A percentile compares a stretch with the other conserved stretches of the same genome.
Conservation (phyloP, 129 eudicot genomes). For the Flaveria sonorensis region DNA sequence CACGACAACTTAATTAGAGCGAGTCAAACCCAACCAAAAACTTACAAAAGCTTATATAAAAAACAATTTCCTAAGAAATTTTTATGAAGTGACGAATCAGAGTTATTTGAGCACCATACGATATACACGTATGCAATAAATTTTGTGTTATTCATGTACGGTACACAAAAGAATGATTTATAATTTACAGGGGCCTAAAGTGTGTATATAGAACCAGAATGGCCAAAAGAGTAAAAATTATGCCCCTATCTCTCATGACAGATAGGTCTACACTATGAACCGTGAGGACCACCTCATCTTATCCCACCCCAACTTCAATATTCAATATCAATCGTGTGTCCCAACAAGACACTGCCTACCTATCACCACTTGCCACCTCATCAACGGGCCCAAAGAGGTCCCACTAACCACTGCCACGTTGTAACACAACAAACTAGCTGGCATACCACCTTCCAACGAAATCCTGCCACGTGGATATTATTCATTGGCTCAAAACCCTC, state of each 20-base stretch:
- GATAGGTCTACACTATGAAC: conserved; percentile 30
- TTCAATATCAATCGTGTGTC: neutral
- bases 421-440: conserved; percentile 20
- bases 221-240: conserved; percentile 2
- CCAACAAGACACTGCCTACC: conserved; percentile 8
- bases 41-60: neutral
- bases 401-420: conserved; percentile 5
- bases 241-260: conserved; percentile 12
- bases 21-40: no score
- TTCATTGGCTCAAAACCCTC: conserved; percentile 42
- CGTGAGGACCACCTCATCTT: conserved; percentile 36
- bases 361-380: conserved; percentile 30
- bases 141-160: conserved; percentile 16
- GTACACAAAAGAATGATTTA: neutral
- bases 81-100: no score
- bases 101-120: no score
- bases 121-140: neutral
- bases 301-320: conserved; percentile 17
- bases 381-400: conserved; percentile 5
- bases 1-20: no score
- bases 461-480: conserved; percentile 32
- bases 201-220: conserved; percentile 6
- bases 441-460: conserved; percentile 14
- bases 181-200: conserved; percentile 29
- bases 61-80: neutral